A percentile compares a stretch with the other conserved stretches of the same genome.
phyloP scores from a whole-genome alignment of 345 rosid genomes.

The Angophora floribunda region DNA sequence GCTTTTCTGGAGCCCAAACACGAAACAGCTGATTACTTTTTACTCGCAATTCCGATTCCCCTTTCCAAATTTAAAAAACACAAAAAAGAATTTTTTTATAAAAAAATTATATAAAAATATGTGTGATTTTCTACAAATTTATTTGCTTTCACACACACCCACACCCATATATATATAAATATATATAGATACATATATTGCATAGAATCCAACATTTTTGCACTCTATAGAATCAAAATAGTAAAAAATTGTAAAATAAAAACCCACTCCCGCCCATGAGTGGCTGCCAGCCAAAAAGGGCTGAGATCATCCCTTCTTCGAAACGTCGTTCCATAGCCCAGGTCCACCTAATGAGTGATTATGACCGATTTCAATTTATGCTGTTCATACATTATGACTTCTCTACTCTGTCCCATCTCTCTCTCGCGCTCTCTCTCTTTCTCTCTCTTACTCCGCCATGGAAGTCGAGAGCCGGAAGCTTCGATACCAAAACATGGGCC shows the following conservation, averaged over 20 bases:
- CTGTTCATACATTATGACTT: neutral
- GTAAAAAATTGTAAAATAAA: neutral
- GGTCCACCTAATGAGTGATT: neutral
- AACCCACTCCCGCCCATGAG: neutral
- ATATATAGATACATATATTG: too few relatives aligned
- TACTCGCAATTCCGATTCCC: neutral
- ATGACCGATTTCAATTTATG: neutral
- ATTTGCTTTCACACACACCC: neutral
- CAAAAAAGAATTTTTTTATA: neutral
- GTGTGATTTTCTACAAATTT: neutral
- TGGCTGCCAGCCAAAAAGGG: neutral
- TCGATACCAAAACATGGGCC: neutral
- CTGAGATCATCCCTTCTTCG: neutral
- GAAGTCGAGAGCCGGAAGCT: neutral
- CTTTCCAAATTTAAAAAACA: neutral
- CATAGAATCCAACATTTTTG: too few relatives aligned
- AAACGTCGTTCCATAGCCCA: neutral
- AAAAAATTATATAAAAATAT: neutral
- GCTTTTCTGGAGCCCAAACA: neutral
- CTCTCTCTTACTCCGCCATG: neutral
- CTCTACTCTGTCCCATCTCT: too few relatives aligned
- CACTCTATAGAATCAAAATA: neutral
- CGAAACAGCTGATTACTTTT: neutral
- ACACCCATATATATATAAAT: too few relatives aligned
- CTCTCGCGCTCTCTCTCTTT: too few relatives aligned